Conservation (phyloP, 306 rosid species). For the Dalbergia cochinchinensis region DNA sequence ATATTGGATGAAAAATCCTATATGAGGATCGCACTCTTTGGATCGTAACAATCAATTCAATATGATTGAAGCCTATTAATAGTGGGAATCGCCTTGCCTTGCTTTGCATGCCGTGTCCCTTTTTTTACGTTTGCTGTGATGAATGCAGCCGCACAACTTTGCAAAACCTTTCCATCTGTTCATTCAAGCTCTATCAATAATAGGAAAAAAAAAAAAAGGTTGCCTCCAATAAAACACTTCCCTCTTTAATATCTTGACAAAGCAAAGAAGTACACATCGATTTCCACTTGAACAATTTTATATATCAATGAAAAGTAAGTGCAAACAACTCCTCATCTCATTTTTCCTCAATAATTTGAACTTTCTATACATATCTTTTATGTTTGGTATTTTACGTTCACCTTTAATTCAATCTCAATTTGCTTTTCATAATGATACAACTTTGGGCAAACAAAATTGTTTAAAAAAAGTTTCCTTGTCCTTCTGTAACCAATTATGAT, state of each 20-base stretch:
- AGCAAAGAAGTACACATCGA: constrained; percentile 62
- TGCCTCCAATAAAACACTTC: background rate
- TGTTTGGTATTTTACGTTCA: background rate
- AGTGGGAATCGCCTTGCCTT: constrained; percentile 43
- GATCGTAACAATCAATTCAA: constrained; percentile 17
- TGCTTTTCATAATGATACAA: constrained; percentile 11
- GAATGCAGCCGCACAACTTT: constrained; percentile 14
- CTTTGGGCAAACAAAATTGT: background rate
- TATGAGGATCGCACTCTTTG: background rate
- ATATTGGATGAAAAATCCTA: constrained; percentile 13
- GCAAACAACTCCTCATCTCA: constrained; percentile 28
- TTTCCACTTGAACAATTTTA: constrained; percentile 56
- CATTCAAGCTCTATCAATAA: constrained; percentile 7
- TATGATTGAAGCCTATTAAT: constrained; percentile 39
- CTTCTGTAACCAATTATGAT: background rate
- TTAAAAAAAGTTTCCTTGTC: background rate
- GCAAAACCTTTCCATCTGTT: constrained; percentile 24
- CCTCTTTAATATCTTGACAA: constrained; percentile 48
- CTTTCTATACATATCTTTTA: constrained; percentile 32
- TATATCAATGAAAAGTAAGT: constrained; percentile 23
- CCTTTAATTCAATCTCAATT: constrained; percentile 41
- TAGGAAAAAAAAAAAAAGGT: constrained; percentile 12
- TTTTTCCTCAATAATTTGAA: constrained; percentile 49
- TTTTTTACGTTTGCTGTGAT: constrained; percentile 16
- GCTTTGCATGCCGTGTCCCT: constrained; percentile 36